A percentile compares a stretch with the other conserved stretches of the same genome.
Evolutionary conservation across 2,329 filamentous ascomycete genomes (phyloP).

Genomic region (Coniochaeta prunicola): DNA sequence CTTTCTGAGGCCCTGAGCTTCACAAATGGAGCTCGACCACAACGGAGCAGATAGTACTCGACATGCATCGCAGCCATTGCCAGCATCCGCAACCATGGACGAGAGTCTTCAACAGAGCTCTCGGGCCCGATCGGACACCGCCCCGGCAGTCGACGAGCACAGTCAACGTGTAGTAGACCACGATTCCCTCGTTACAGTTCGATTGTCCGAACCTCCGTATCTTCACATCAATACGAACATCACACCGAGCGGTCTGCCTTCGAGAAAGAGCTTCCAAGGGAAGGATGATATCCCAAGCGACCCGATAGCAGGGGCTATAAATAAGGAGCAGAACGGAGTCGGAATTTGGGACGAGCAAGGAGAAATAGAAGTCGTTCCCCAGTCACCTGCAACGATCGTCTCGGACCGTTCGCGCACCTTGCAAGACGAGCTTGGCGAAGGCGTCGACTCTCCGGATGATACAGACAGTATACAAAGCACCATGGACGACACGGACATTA

Average conservation of each 20-base stretch:
- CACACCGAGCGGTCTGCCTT: conserved; percentile 13
- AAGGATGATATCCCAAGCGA: conserved; percentile 12
- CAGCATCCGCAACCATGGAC: conserved; percentile 6
- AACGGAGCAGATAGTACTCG: conserved; percentile 7
- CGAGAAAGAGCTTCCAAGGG: conserved; percentile 14
- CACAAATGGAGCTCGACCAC: conserved; percentile 18
- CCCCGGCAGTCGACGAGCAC: conserved; percentile 10
- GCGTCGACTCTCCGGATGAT: conserved; percentile 4
- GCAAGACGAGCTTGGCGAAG: conserved; percentile 18
- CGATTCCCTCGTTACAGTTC: conserved; percentile 63
- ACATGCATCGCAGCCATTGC: not conserved
- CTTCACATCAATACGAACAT: conserved; percentile 21
- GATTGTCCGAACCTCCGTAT: conserved; percentile 47
- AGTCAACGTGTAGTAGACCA: conserved; percentile 19
- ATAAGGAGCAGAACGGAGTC: conserved; percentile 12
- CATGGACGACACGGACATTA: not conserved
- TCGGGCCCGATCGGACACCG: conserved; percentile 7
- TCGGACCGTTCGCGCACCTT: conserved; percentile 9
- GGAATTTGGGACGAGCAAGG: conserved; percentile 10
- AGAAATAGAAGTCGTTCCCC: conserved; percentile 14
- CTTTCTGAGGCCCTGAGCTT: conserved; percentile 4
- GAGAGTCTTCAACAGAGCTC: not conserved
- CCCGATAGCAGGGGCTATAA: conserved; percentile 8
- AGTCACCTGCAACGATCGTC: conserved; percentile 6
- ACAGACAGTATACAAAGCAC: not conserved